phyloP scores from a whole-genome alignment of 768 basidiomycete genomes.

The Tulasnella sp. region DNA sequence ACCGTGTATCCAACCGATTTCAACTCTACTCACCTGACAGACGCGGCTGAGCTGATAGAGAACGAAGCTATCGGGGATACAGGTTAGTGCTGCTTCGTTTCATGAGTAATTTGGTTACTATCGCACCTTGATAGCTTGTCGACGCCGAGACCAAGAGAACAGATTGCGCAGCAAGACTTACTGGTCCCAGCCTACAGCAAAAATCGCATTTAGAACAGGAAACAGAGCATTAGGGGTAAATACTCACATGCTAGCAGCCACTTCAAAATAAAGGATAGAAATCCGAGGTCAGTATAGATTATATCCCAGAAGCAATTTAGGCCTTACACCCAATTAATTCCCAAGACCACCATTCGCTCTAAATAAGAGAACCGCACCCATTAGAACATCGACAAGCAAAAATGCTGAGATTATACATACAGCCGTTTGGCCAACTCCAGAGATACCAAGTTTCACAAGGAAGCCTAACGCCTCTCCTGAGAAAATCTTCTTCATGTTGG shows the following conservation, averaged over 20 bases:
- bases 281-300: neutral
- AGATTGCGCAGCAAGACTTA: slow-evolving; percentile 75
- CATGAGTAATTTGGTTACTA: slow-evolving; percentile 34
- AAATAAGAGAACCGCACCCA: neutral
- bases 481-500: slow-evolving; percentile 27
- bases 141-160: slow-evolving; percentile 67
- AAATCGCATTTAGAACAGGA: slow-evolving; percentile 5
- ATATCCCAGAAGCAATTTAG: neutral
- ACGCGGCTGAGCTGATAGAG: slow-evolving; percentile 57
- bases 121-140: slow-evolving; percentile 69
- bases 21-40: slow-evolving; percentile 48
- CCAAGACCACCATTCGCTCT: slow-evolving; percentile 96
- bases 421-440: slow-evolving; percentile 49
- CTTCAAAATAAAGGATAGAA: slow-evolving; percentile 22
- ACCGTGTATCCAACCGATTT: neutral
- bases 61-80: slow-evolving; percentile 3
- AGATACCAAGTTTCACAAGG: slow-evolving; percentile 61
- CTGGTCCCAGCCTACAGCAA: slow-evolving; percentile 53
- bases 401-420: neutral
- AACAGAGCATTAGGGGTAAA: neutral
- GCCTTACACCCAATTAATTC: slow-evolving; percentile 53
- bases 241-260: slow-evolving; percentile 41
- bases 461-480: slow-evolving; percentile 57
- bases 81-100: neutral
- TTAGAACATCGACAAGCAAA: slow-evolving; percentile 17